phyloP scores from a whole-genome alignment of 371 early-diverging fungal species.

The Mortierella sp. region DNA sequence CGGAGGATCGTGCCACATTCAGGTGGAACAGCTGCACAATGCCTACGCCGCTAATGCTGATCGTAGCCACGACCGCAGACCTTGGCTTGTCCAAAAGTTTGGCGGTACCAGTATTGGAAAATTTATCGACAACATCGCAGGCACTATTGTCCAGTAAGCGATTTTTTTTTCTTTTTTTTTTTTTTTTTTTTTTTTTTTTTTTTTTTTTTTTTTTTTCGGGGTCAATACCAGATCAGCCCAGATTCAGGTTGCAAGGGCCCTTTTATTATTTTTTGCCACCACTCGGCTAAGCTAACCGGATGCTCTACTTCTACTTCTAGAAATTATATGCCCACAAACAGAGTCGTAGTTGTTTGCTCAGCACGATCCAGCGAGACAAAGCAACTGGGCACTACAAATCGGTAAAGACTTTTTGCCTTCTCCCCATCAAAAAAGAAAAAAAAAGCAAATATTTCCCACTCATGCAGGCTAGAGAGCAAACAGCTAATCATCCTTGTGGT shows the following conservation, averaged over 20 bases:
- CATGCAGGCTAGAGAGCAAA: no score
- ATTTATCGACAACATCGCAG: conserved; percentile 71
- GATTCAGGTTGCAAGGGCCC: no score
- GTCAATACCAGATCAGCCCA: no score
- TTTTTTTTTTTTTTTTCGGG: no score
- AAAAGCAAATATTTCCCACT: no score
- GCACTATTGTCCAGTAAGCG: conserved; percentile 64
- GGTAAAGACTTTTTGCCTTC: conserved; percentile 39
- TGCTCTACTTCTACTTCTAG: conserved; percentile 29
- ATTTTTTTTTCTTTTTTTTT: neutral
- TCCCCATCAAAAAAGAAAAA: no score
- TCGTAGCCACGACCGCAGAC: conserved; percentile 18
- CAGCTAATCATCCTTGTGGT: no score
- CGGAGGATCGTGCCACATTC: conserved; percentile 23
- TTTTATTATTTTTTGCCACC: no score
- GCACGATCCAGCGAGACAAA: conserved; percentile 84
- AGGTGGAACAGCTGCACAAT: conserved; percentile 1
- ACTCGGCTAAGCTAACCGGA: no score
- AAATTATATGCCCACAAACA: conserved; percentile 68
- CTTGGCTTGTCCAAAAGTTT: conserved; percentile 87
- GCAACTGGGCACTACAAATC: conserved; percentile 80
- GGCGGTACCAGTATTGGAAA: conserved; percentile 92
- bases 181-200: neutral
- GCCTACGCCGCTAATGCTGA: conserved; percentile 8
- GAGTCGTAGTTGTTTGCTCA: conserved; percentile 85